Percentiles rank a stretch among this genome's conserved stretches.
Conservation (phyloP, 225 moss, liverwort and hornwort species). For the Physcomitrium patens region DNA sequence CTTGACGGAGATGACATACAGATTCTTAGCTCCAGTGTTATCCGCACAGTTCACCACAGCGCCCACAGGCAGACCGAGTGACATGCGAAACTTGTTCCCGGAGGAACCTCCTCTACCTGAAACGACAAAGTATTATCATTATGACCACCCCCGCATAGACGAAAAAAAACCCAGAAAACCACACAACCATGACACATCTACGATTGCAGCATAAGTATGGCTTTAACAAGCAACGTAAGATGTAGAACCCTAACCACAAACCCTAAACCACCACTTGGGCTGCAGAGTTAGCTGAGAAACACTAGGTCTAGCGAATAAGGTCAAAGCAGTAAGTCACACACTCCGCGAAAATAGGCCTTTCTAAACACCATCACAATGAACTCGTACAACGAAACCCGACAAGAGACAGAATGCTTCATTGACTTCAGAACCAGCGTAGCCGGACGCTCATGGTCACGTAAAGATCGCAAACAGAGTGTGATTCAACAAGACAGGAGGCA, state of each 20-base stretch:
- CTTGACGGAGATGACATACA: conserved; percentile 90
- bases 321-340: not conserved
- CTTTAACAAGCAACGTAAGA: not conserved
- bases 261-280: too few species aligned
- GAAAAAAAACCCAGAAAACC: not conserved
- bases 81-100: conserved; percentile 95
- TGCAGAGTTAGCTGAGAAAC: not conserved
- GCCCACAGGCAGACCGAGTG: conserved; percentile 83
- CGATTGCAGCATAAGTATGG: not conserved
- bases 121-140: not conserved
- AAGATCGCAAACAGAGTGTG: not conserved
- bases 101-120: conserved; percentile 88
- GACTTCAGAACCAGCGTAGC: too few species aligned
- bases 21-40: conserved; percentile 91
- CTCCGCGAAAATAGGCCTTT: not conserved
- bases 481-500: too few species aligned
- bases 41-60: conserved; percentile 92
- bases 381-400: not conserved
- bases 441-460: not conserved
- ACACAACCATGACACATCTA: not conserved
- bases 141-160: not conserved
- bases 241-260: not conserved
- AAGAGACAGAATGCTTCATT: not conserved
- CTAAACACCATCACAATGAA: not conserved
- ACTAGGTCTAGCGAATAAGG: not conserved